A percentile compares a stretch with the other conserved stretches of the same genome.
Evolutionary conservation across 441 rosid genomes (phyloP).

Genomic region (Mallotus japonicus): DNA sequence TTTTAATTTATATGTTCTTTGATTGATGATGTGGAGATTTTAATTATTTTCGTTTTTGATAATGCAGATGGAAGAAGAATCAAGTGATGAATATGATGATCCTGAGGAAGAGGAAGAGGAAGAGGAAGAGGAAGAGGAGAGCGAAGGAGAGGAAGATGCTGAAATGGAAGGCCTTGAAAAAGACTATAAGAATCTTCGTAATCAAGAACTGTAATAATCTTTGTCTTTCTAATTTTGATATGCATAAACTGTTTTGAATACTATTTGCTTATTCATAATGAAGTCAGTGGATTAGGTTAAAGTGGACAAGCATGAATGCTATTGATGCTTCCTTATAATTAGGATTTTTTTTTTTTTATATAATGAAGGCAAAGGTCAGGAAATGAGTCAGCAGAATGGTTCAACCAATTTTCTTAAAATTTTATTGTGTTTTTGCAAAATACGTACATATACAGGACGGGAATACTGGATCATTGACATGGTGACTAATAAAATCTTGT

Average conservation of each 20-base stretch:
- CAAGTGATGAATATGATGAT: conserved; percentile 25
- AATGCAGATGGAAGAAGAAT: conserved; percentile 25
- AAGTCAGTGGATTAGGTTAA: no score
- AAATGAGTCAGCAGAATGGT: no score
- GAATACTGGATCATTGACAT: not conserved
- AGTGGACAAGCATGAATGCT: no score
- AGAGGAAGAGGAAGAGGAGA: conserved; percentile 32
- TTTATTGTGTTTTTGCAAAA: no score
- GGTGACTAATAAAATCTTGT: not conserved
- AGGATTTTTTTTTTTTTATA: no score
- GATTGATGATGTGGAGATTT: conserved; percentile 1
- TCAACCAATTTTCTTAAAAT: no score
- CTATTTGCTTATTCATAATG: no score
- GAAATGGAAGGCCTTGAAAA: conserved; percentile 89
- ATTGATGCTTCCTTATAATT: no score
- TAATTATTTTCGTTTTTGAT: not conserved
- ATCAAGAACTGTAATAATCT: conserved; percentile 65
- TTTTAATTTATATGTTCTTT: not conserved
- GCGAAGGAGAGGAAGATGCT: conserved; percentile 41
- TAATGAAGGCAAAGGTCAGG: no score
- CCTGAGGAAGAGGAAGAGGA: conserved; percentile 23
- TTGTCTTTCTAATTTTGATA: not conserved
- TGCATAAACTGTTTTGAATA: no score
- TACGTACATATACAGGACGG: no score
- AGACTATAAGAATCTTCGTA: conserved; percentile 63